Evolutionary conservation across 768 basidiomycete species (phyloP).

Genomic region (Tremella mesenterica): DNA sequence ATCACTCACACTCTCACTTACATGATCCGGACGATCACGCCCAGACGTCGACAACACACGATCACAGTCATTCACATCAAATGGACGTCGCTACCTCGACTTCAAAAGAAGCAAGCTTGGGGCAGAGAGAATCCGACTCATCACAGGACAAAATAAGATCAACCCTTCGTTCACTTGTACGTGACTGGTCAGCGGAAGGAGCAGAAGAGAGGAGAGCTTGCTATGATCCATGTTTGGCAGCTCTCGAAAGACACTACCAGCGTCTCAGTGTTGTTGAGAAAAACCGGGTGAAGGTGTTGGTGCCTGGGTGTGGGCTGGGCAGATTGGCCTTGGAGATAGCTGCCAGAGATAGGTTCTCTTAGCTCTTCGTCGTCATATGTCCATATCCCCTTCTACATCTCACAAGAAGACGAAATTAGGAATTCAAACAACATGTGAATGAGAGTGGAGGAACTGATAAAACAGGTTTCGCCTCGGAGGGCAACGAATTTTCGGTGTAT

Average conservation of each 20-base stretch:
- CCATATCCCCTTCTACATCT: neutral
- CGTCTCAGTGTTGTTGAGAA: conserved; percentile 22
- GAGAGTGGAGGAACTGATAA: no score
- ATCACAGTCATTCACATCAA: neutral
- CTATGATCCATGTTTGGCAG: conserved; percentile 74
- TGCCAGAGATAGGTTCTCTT: conserved; percentile 54
- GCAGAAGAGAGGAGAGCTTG: conserved; percentile 63
- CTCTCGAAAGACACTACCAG: conserved; percentile 55
- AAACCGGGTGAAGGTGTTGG: conserved; percentile 62
- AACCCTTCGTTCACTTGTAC: conserved; percentile 82
- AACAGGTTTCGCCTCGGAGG: conserved; percentile 79
- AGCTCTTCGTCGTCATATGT: no score
- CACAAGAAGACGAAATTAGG: neutral
- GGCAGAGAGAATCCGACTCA: conserved; percentile 15
- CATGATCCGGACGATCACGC: neutral
- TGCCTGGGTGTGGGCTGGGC: conserved; percentile 84
- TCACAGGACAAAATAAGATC: conserved; percentile 76
- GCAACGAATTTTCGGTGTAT: conserved; percentile 91
- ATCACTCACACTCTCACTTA: conserved; percentile 11
- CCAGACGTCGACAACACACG: conserved; percentile 10
- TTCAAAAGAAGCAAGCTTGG: neutral
- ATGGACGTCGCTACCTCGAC: neutral
- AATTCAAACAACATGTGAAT: neutral
- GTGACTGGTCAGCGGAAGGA: conserved; percentile 89
- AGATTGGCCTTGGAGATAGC: conserved; percentile 83